Evolutionary conservation across 805 yeast genomes (phyloP).

Genomic region (Candida krabiensis): DNA sequence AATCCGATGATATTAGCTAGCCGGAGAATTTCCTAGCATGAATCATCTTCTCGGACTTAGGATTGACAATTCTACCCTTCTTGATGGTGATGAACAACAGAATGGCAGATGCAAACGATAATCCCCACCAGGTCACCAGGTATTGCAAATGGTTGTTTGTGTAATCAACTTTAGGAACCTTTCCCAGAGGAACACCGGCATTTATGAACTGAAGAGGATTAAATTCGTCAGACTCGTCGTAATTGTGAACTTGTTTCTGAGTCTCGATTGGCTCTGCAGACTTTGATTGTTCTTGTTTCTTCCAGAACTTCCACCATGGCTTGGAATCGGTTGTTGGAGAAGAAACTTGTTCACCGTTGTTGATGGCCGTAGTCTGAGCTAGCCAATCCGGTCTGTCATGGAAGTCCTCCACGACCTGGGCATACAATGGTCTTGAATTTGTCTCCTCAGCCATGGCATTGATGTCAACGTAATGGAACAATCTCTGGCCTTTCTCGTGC

Average conservation of each 20-base stretch:
- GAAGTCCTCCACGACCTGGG: constrained; percentile 70
- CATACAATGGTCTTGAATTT: constrained; percentile 68
- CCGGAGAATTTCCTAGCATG: constrained; percentile 45
- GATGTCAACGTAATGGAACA: constrained; percentile 80
- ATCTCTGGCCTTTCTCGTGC: constrained; percentile 61
- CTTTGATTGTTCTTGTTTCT: too few relatives aligned
- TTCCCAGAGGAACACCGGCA: constrained; percentile 91
- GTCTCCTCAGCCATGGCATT: constrained; percentile 73
- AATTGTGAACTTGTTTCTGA: constrained; percentile 4
- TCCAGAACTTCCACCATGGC: constrained; percentile 34
- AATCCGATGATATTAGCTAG: too few relatives aligned
- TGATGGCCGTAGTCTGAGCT: constrained; percentile 3
- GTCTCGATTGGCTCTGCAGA: background rate
- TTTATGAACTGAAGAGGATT: constrained; percentile 59
- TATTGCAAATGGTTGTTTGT: constrained; percentile 91
- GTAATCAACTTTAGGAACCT: constrained; percentile 74
- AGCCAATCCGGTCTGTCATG: constrained; percentile 59
- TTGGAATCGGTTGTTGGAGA: background rate
- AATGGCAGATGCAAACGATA: constrained; percentile 69
- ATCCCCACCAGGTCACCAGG: constrained; percentile 92
- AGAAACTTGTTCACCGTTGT: constrained; percentile 1
- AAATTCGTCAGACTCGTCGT: constrained; percentile 40
- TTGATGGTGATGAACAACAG: constrained; percentile 56
- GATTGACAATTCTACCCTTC: constrained; percentile 40
- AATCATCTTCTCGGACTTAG: constrained; percentile 45